A percentile compares a stretch with the other conserved stretches of the same genome.
phyloP scores from a whole-genome alignment of 768 basidiomycete genomes.

The Amanita rimosa region DNA sequence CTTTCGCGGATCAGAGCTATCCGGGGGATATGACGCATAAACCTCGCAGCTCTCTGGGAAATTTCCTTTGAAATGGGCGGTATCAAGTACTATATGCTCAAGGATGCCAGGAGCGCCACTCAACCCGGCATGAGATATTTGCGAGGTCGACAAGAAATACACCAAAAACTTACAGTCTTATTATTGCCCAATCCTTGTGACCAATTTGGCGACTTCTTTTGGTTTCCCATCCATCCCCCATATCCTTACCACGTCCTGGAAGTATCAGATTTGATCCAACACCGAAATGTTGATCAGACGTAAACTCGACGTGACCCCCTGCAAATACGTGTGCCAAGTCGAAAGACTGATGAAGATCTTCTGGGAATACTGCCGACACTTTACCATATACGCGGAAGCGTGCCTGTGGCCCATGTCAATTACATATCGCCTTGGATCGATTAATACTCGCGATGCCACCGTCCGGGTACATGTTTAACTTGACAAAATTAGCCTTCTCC shows the following conservation, averaged over 20 bases:
- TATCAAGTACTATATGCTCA: conserved; percentile 82
- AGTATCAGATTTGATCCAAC: conserved; percentile 84
- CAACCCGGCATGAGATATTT: conserved; percentile 4
- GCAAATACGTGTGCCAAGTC: conserved; percentile 89
- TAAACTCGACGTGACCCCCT: conserved; percentile 74
- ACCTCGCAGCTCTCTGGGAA: conserved; percentile 85
- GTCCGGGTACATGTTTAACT: conserved; percentile 92
- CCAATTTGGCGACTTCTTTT: conserved; percentile 70
- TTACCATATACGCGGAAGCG: conserved; percentile 87
- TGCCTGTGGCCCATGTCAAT: conserved; percentile 37
- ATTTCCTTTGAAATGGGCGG: conserved; percentile 92
- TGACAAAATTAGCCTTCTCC: conserved; percentile 60
- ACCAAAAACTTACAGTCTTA: conserved; percentile 59
- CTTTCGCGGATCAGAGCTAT: conserved; percentile 25
- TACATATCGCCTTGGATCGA: background rate
- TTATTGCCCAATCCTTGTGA: conserved; percentile 87
- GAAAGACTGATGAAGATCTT: conserved; percentile 35
- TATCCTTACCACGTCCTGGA: conserved; percentile 86
- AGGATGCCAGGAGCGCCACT: conserved; percentile 70
- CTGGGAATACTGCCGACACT: conserved; percentile 55
- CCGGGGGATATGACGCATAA: conserved; percentile 38
- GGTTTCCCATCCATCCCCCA: conserved; percentile 99
- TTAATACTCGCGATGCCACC: conserved; percentile 76
- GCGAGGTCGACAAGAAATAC: background rate
- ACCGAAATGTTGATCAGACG: conserved; percentile 94